A percentile compares a stretch with the other conserved stretches of the same genome.
Conservation (phyloP, 1,284 basidiomycete species). For the Butyriboletus appendiculatus region DNA sequence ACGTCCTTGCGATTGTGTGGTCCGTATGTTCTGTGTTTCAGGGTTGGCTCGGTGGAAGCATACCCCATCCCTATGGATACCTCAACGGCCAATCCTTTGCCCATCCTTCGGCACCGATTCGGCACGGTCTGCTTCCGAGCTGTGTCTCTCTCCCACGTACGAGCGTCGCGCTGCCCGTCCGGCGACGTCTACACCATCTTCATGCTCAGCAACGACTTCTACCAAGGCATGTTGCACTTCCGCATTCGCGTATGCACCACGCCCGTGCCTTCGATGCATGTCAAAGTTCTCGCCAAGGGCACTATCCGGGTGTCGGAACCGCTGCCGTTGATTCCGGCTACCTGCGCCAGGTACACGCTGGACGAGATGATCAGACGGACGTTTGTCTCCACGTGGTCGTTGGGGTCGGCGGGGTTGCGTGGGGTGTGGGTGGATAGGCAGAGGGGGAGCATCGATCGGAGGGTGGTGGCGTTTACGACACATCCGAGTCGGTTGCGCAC, state of each 20-base stretch:
- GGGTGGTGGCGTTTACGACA: constrained; percentile 30
- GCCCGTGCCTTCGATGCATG: constrained; percentile 26
- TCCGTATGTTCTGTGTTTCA: constrained; percentile 50
- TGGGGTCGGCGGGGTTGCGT: constrained; percentile 46
- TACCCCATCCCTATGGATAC: constrained; percentile 34
- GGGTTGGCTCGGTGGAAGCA: constrained; percentile 50
- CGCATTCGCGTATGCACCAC: constrained; percentile 33
- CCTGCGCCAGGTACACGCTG: background rate
- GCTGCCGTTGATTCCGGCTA: background rate
- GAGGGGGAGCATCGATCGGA: constrained; percentile 37
- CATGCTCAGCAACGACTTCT: constrained; percentile 52
- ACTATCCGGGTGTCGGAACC: constrained; percentile 18
- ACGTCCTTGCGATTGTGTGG: constrained; percentile 48
- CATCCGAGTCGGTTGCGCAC: constrained; percentile 10
- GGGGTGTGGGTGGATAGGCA: constrained; percentile 41
- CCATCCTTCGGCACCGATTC: constrained; percentile 35
- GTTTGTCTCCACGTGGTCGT: constrained; percentile 8
- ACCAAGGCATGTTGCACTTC: constrained; percentile 55
- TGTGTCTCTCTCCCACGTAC: constrained; percentile 42
- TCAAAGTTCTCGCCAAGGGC: constrained; percentile 36
- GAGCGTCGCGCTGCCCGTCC: constrained; percentile 5
- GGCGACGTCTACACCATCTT: constrained; percentile 31
- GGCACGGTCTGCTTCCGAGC: constrained; percentile 43
- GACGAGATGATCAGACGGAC: background rate
- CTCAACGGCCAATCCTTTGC: background rate